Evolutionary conservation across 768 basidiomycete species (phyloP).

Genomic region (Boletus insuetus): DNA sequence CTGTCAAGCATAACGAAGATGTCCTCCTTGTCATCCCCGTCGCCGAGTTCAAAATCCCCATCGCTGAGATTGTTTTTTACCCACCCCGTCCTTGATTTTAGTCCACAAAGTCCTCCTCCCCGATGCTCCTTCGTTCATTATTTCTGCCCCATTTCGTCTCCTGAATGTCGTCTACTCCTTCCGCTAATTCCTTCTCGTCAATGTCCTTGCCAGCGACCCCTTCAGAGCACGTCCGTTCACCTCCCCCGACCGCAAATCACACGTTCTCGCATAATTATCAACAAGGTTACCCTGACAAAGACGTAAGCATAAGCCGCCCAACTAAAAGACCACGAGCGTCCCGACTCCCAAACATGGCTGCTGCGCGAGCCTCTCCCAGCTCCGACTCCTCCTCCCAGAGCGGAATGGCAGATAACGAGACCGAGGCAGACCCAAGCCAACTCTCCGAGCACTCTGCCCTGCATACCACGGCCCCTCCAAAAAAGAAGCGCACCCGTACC

Average conservation of each 20-base stretch:
- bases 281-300: background rate
- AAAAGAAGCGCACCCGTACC: slow-evolving; percentile 78
- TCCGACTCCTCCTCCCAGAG: slow-evolving; percentile 50
- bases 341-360: slow-evolving; percentile 19
- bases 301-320: slow-evolving; percentile 21
- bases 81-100: too few species aligned
- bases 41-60: too few species aligned
- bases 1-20: background rate
- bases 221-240: too few species aligned
- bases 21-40: too few species aligned
- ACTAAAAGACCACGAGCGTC: slow-evolving; percentile 19
- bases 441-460: slow-evolving; percentile 36
- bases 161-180: slow-evolving; percentile 26
- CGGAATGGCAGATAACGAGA: slow-evolving; percentile 59
- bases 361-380: slow-evolving; percentile 24
- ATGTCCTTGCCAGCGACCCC: too few species aligned
- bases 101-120: too few species aligned
- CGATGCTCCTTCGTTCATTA: too few species aligned
- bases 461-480: slow-evolving; percentile 34
- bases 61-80: too few species aligned
- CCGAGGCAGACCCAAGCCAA: slow-evolving; percentile 44
- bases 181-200: too few species aligned
- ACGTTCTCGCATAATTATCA: too few species aligned
- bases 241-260: too few species aligned
- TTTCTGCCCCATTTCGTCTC: background rate